phyloP scores from a whole-genome alignment of 306 rosid species.

The Prosopis cineraria region DNA sequence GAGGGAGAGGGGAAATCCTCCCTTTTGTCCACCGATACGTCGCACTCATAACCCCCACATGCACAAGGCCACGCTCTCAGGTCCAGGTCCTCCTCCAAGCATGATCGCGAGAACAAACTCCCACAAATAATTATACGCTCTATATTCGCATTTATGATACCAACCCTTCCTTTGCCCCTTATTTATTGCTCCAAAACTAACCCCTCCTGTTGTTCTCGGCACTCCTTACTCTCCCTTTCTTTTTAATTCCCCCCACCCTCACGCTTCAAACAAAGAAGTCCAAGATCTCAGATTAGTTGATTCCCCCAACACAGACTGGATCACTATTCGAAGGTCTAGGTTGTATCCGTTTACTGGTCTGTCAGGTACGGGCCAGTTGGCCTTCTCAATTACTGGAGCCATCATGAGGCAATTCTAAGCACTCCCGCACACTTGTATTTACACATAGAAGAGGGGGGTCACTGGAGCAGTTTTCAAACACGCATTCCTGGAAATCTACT shows the following conservation, averaged over 20 bases:
- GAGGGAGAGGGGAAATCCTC: slow-evolving; percentile 54
- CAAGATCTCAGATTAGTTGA: slow-evolving; percentile 16
- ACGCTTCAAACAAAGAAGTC: slow-evolving; percentile 27
- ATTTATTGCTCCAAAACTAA: slow-evolving; percentile 62
- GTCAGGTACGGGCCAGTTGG: slow-evolving; percentile 49
- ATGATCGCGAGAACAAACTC: slow-evolving; percentile 52
- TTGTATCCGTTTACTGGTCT: slow-evolving; percentile 33
- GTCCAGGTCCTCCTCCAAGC: no score
- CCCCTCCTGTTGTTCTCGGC: slow-evolving; percentile 42
- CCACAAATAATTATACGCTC: slow-evolving; percentile 47
- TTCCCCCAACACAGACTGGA: slow-evolving; percentile 26
- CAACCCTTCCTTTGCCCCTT: slow-evolving; percentile 36
- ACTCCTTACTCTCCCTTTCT: slow-evolving; percentile 40
- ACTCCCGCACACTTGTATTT: background rate
- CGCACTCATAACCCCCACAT: slow-evolving; percentile 96
- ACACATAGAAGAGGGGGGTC: background rate
- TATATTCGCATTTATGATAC: slow-evolving; percentile 48
- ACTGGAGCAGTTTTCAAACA: background rate
- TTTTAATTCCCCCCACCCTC: background rate
- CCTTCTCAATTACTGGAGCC: slow-evolving; percentile 36
- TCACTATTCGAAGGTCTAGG: slow-evolving; percentile 34
- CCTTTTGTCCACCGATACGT: slow-evolving; percentile 87
- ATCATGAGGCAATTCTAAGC: slow-evolving; percentile 53
- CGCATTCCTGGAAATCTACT: background rate
- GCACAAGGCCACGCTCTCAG: slow-evolving; percentile 48